Conservation (phyloP, 305 asterid species). For the Fraxinus paxiana region DNA sequence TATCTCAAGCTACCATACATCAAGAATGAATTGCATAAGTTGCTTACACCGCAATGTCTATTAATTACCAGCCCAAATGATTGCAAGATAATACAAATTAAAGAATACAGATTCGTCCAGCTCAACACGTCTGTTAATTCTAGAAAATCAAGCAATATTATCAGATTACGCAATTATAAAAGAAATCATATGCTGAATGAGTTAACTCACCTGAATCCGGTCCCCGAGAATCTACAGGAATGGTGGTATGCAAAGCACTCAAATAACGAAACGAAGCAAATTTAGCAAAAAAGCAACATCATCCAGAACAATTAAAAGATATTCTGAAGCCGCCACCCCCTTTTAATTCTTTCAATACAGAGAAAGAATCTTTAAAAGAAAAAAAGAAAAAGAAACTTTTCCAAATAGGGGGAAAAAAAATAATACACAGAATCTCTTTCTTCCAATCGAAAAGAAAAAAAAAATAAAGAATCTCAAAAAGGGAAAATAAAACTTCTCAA, state of each 20-base stretch:
- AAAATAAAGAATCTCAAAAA: not conserved
- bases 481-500: slow-evolving; percentile 5
- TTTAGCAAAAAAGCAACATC: slow-evolving; percentile 28
- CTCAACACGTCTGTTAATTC: slow-evolving; percentile 22
- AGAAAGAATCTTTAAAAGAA: slow-evolving; percentile 26
- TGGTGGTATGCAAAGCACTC: slow-evolving; percentile 30
- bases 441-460: not conserved
- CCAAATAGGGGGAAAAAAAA: not conserved
- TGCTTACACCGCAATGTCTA: not conserved
- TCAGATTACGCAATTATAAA: not conserved
- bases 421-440: slow-evolving; percentile 10
- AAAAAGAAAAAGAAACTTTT: slow-evolving; percentile 18
- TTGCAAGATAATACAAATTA: not conserved
- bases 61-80: not conserved
- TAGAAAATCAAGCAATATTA: slow-evolving; percentile 14
- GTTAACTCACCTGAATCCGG: slow-evolving; percentile 40
- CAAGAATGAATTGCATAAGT: not conserved
- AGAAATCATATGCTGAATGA: slow-evolving; percentile 18
- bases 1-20: not conserved
- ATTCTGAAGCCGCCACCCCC: slow-evolving; percentile 10
- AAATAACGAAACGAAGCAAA: slow-evolving; percentile 35
- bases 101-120: slow-evolving; percentile 22
- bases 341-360: slow-evolving; percentile 30
- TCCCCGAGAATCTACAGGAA: slow-evolving; percentile 33
- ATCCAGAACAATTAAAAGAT: slow-evolving; percentile 14